These are phyloP conservation scores for Physcomitrellopsis africana DNA, from an alignment of 225 moss, liverwort and hornwort species.

Conservation along the genomic window DNA sequence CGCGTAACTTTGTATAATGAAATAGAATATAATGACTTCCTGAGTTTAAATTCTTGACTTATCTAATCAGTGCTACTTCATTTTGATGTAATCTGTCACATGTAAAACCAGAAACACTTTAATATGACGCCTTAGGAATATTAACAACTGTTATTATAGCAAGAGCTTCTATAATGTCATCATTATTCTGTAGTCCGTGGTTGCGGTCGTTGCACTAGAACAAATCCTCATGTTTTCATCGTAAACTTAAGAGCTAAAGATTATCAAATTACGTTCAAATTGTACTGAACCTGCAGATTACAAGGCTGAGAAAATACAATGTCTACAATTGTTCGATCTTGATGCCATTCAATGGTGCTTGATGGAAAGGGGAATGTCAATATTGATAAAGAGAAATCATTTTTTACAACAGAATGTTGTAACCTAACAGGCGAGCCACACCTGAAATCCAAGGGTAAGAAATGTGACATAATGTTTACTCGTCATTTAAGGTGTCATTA, in stretches of 20 bases:
- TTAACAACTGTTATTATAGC: not conserved
- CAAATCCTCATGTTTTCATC: not conserved
- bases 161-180: not conserved
- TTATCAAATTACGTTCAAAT: not conserved
- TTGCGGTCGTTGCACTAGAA: not conserved
- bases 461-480: slow-evolving; percentile 2
- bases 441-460: slow-evolving; percentile 14
- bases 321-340: not conserved
- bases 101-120: not conserved
- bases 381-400: not conserved
- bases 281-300: not conserved
- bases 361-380: not conserved
- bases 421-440: slow-evolving; percentile 5
- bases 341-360: not conserved
- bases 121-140: not conserved
- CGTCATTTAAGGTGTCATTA: not conserved
- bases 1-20: not conserved
- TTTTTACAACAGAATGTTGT: not conserved
- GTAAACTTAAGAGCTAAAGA: not conserved
- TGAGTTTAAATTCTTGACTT: not conserved
- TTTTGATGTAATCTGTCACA: not conserved
- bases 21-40: not conserved
- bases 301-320: not conserved
- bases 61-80: not conserved
- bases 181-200: not conserved